Evolutionary conservation across 2,329 filamentous ascomycete species (phyloP), one percentile per base, ranked within the genome.

Genomic region (Rutstroemia sp.): DNA sequence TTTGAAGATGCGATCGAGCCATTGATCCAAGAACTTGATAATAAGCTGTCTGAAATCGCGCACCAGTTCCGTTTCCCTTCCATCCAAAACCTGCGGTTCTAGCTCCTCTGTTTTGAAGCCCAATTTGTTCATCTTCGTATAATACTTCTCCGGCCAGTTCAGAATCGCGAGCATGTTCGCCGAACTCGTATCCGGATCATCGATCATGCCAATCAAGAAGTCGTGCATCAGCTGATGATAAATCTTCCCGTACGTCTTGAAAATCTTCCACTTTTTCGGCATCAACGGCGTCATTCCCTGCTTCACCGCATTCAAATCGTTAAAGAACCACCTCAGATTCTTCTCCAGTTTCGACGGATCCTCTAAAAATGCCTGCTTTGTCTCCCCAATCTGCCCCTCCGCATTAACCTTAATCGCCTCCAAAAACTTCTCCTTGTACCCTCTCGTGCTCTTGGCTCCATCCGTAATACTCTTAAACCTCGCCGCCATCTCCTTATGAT

Each of bases 171-270:
- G 82, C 65, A 94, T 88, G 68, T 96, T 90, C 21, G 87, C 87
- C 0, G 92, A 92, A 48, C 84, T 89, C n/a, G 90, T 81, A 51
- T 91, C 84, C 1, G 88, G 82, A 66, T 96, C 89, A 64, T 96
- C 88, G 58, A 97, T 86, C 69, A 91, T 83, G 25, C 77, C 82
- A 53, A 95, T 75, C 9, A 99, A 79, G 70, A 94, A 96, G 71
- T 96, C 90, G 74, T 95, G 94, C 92, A 99, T 97, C 64, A 92
- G 81, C 62, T 82, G 80, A 74, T 99, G 94, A 70, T 99, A 99
- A 60, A 95, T 92, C 66, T 88, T 82, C 58, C 85, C 87, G 71
- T 95, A 99, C 1, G 88, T 94, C 69, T 88, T 86, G 74, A 92
- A 88, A 48, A 99, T 96, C 69, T 87, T 92, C 94, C 94, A 99